Conservation (phyloP, 1,139 yeast species). For the Suhomyces terraborum region DNA sequence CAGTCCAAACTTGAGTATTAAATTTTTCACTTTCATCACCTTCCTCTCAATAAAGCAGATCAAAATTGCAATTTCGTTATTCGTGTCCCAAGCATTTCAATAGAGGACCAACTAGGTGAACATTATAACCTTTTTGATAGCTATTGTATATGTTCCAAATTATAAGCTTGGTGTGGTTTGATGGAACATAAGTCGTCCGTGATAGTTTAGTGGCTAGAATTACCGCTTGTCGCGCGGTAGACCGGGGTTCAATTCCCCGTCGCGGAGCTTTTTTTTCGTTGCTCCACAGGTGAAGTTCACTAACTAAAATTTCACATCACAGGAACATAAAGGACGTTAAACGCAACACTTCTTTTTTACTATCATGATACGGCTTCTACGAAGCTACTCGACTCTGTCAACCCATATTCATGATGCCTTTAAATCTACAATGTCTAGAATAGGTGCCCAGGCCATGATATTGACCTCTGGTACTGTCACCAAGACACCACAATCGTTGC, state of each 20-base stretch:
- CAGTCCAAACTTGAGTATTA: no score
- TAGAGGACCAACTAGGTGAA: no score
- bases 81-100: no score
- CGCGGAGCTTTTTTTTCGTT: conserved; percentile 46
- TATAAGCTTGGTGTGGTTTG: no score
- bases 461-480: conserved; percentile 29
- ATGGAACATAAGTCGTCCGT: conserved; percentile 28
- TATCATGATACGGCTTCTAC: conserved; percentile 11
- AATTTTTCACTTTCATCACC: no score
- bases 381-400: conserved; percentile 8
- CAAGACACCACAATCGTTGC: conserved; percentile 27
- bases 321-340: no score
- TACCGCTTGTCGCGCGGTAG: conserved; percentile 60
- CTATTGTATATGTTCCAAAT: no score
- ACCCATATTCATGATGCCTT: conserved; percentile 14
- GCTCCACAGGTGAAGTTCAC: neutral
- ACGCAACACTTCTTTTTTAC: neutral
- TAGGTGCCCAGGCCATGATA: conserved; percentile 49
- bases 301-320: neutral
- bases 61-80: no score
- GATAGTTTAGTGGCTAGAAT: conserved; percentile 53
- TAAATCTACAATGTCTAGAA: conserved; percentile 39
- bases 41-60: no score
- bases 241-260: conserved; percentile 75
- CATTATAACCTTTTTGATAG: no score